Evolutionary conservation across 139 green algal species (phyloP), one percentile per base, ranked within the genome.

Genomic region (Chlamydomonas sphaeroides): DNA sequence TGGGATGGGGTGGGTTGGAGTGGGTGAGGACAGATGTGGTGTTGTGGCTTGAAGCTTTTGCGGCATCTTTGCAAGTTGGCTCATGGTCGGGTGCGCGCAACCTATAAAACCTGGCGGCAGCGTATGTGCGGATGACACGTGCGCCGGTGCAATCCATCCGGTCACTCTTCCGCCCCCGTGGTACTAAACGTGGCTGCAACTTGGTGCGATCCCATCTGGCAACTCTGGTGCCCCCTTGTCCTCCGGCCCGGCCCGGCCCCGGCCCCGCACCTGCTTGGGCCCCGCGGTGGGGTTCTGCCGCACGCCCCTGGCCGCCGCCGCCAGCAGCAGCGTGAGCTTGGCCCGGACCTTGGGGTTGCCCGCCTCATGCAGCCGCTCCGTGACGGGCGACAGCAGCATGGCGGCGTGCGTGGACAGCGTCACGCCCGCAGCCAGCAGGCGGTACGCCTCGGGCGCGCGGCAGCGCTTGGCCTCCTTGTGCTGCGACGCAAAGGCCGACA

Each of bases 381-480:
- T 67, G 41, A 90, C 86, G 4, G 80, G n/a, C 25, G 32, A 53
- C 61, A 90, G 72, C 67, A 91, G 71, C 38, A 53, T 41, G 6
- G 70, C 35, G 17, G 90, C 69, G 62, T 93, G 88, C 1, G 87
- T 83, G 38, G 73, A 68, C 72, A 97, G 95, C 25, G 88, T 95
- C 86, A 94, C 71, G 48, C 84, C 39, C 0, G 67, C 53, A 1
- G 93, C 93, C 33, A 98, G 89, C 63, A 96, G 79, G 89, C 94
- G 87, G 84, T 92, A 98, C 33, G 87, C 93, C 57, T 95, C 93
- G 80, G 95, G 93, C 26, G 87, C 93, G 14, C 91, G 83, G 48
- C 76, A 83, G 65, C 85, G 78, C 82, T 95, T 95, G 33, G 93
- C 92, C 68, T 98, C 94, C 80, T 96, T 96, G 89, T 95, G 93